phyloP scores from a whole-genome alignment of 805 yeast species.

The Candida sanyiensis region DNA sequence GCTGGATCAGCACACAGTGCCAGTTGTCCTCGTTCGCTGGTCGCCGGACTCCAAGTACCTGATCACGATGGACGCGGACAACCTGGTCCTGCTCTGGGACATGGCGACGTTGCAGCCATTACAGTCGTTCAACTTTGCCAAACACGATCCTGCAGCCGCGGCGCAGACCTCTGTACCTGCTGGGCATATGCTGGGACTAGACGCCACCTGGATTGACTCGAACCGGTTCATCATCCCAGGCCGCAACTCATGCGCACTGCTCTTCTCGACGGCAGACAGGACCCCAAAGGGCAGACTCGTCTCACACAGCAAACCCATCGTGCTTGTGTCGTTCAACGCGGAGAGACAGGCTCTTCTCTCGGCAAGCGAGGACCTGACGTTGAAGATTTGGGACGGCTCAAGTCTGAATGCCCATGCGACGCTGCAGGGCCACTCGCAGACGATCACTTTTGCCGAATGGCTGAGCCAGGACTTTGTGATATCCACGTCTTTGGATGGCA shows the following conservation, averaged over 20 bases:
- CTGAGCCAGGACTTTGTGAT: constrained; percentile 36
- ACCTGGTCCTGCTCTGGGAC: constrained; percentile 61
- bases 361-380: constrained; percentile 69
- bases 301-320: constrained; percentile 61
- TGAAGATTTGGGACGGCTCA: constrained; percentile 72
- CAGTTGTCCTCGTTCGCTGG: constrained; percentile 59
- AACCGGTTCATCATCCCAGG: constrained; percentile 70
- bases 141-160: constrained; percentile 15
- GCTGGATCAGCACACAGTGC: constrained; percentile 45
- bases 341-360: constrained; percentile 55
- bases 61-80: constrained; percentile 54
- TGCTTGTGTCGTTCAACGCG: constrained; percentile 49
- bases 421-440: constrained; percentile 50
- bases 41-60: constrained; percentile 47
- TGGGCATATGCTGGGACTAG: constrained; percentile 37
- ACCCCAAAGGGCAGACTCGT: constrained; percentile 44
- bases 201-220: constrained; percentile 70
- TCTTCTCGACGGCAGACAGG: constrained; percentile 45
- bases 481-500: constrained; percentile 66
- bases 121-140: constrained; percentile 38
- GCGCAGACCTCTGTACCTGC: constrained; percentile 7
- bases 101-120: constrained; percentile 44
- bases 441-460: constrained; percentile 56
- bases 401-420: constrained; percentile 46
- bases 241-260: constrained; percentile 43